These are phyloP conservation scores for Collybia sordida DNA, from an alignment of 768 basidiomycete species.

Conservation along the genomic window DNA sequence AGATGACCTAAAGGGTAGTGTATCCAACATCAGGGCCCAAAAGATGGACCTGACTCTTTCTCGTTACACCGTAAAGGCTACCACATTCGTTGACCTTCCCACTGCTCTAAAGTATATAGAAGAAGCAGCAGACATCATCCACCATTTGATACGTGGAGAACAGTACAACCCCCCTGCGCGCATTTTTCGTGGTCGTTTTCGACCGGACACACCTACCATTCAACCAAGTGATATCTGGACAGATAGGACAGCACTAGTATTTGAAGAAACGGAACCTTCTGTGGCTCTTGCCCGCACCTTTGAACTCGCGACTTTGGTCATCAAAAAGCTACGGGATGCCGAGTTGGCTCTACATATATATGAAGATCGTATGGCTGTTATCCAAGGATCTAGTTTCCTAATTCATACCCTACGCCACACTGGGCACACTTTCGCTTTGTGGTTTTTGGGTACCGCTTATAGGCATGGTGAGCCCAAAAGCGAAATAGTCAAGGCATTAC, in stretches of 20 bases:
- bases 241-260: not conserved
- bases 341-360: not conserved
- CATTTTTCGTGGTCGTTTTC: not conserved
- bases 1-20: not conserved
- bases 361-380: not conserved
- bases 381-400: not conserved
- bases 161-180: not conserved
- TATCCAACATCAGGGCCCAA: not conserved
- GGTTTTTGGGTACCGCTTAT: not conserved
- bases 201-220: not conserved
- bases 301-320: not conserved
- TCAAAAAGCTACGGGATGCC: not conserved
- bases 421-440: not conserved
- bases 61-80: not conserved
- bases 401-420: not conserved
- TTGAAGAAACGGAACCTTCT: not conserved
- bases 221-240: not conserved
- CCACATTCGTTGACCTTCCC: not conserved
- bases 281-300: not conserved
- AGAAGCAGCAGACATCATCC: not conserved
- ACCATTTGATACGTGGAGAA: not conserved
- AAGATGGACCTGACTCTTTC: not conserved
- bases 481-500: not conserved
- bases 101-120: not conserved
- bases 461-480: not conserved